Base-by-base conservation (phyloP, 495 filamentous ascomycete genomes). In the Talaromyces proteolyticus region DNA sequence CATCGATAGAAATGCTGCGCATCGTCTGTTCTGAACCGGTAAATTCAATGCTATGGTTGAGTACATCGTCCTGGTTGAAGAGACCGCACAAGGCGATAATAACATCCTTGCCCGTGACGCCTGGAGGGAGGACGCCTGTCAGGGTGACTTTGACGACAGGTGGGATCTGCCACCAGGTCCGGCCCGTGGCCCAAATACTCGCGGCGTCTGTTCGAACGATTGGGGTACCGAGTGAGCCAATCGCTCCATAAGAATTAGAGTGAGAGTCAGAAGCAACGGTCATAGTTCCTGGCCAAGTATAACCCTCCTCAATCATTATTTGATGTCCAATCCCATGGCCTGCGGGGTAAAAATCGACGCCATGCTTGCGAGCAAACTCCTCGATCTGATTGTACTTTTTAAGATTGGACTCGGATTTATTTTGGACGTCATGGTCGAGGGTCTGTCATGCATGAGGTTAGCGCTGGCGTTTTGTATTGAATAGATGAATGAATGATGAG, bases 1-100 rank as follows among this genome's bases (percentile, higher is more conserved):
- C 79, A 59, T 94, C 89, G 4, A 97, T 71, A 0, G 82, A 69
- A 23, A 96, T 65, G 59, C 81, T 92, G 14, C 64, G 44, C 73
- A 97, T 76, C 0, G 91, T 95, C 56, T 89, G 75, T 54, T 86
- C 80, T 0, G 85, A 80, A 0, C 91, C 92, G 5, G 80, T 82
- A 59, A 96, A 96, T 64, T 97, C 91, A 55, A 97, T 85, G 8
- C 84, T 84, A 67, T 96, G 90, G 66, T 97, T 98, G 6, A 96
- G 73, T 0, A 96, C 93, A 40, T 96, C 88, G 56, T 94, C 89
- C 22, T 86, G 81, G 62, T 88, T 87, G 72, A 97, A 94, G 10
- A 96, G 65, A 5, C 86, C 88, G 54, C 91, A 95, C 2, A 97
- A 72, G 0, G 89, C 86, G 16, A 97, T 82, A 60, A 98, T 97